Evolutionary conservation across 2,329 filamentous ascomycete species (phyloP), one percentile per base, ranked within the genome.

Genomic region (Fusarium guadeloupense): DNA sequence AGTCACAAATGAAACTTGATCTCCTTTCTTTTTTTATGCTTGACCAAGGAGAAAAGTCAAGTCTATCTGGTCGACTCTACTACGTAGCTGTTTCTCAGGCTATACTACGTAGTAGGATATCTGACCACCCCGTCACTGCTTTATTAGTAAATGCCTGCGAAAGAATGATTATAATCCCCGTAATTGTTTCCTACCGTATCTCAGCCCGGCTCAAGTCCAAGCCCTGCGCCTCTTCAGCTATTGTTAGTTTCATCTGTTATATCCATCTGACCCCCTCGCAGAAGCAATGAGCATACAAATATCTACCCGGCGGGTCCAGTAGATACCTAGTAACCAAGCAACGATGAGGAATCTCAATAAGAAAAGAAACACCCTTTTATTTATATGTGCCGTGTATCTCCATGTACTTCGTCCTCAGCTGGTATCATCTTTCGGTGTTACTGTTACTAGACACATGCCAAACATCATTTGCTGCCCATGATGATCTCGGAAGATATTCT

Each of bases 401-500:
- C 19, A 17, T 17, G 30, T 17, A 23, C 21, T 8, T 14, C 33
- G 10, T 30, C 31, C 13, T 21, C 23, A 19, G 28, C 6, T 46
- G 39, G 10, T n/a, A 9, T 35, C 17, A 9, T 31, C 17, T n/a
- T 9, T 8, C 13, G 42, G 31, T 39, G 44, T 35, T 20, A 33
- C 33, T 45, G 14, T 20, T 41, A 57, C 28, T 26, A 38, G 17
- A 39, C 38, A 54, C 30, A 39, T 49, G 34, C 34, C 17, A 21
- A 21, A 47, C 42, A 20, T 39, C 25, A 21, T 55, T 21, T 6
- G 37, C 45, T 48, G 43, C 17, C 39, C 38, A 44, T 37, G 26
- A 72, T 71, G 69, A 67, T 63, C 20, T 68, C 69, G 26, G 72
- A 71, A 23, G 74, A 72, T 53, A 58, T 67, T 23, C 61, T 70